phyloP scores from a whole-genome alignment of 73 alveolate genomes.

The Tetrahymena borealis region DNA sequence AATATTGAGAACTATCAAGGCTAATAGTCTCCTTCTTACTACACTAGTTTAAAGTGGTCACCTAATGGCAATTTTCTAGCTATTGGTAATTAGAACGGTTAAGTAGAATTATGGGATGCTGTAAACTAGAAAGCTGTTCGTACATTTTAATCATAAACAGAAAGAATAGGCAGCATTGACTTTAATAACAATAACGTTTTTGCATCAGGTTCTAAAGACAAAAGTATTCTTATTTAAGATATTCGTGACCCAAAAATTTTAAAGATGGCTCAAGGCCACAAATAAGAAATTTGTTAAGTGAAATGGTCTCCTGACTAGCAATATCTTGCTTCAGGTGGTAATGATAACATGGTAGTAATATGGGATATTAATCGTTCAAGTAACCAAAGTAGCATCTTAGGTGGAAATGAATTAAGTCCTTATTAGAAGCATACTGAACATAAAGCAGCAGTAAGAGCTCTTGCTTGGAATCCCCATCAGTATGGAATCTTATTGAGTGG shows the following conservation, averaged over 20 bases:
- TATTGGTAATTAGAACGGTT: slow-evolving; percentile 59
- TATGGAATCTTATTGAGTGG: slow-evolving; percentile 58
- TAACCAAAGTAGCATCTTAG: background rate
- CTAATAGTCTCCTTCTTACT: background rate
- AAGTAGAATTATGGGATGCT: slow-evolving; percentile 61
- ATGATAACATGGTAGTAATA: slow-evolving; percentile 80
- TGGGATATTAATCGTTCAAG: slow-evolving; percentile 53
- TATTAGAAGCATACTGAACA: slow-evolving; percentile 41
- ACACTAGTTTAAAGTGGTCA: slow-evolving; percentile 45
- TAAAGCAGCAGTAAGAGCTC: slow-evolving; percentile 66
- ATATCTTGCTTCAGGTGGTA: slow-evolving; percentile 90
- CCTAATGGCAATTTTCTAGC: slow-evolving; percentile 57
- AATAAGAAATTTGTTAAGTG: slow-evolving; percentile 87
- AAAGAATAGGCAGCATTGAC: slow-evolving; percentile 56
- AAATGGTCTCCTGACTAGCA: slow-evolving; percentile 82
- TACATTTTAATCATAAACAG: slow-evolving; percentile 31
- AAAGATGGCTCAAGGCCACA: slow-evolving; percentile 67
- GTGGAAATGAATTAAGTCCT: background rate
- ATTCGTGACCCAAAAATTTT: slow-evolving; percentile 61
- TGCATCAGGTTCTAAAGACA: slow-evolving; percentile 81
- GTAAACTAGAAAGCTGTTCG: slow-evolving; percentile 41
- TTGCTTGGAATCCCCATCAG: slow-evolving; percentile 72
- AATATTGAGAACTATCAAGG: background rate
- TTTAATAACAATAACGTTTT: slow-evolving; percentile 64
- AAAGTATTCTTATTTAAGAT: slow-evolving; percentile 74